Conservation (phyloP, 2,329 filamentous ascomycete genomes). For the Monascus ruber region DNA sequence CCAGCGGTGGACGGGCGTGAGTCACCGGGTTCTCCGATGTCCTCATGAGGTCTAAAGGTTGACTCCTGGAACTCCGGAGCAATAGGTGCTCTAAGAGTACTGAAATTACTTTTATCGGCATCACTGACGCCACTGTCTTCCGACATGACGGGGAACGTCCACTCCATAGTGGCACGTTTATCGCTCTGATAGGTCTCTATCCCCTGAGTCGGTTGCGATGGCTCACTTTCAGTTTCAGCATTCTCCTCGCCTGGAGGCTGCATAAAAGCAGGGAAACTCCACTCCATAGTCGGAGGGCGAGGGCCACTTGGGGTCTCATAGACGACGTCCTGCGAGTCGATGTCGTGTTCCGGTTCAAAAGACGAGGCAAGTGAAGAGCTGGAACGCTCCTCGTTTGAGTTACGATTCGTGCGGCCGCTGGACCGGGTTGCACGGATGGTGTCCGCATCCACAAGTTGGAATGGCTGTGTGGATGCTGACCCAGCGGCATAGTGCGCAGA, state of each 20-base stretch:
- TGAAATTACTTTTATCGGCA: conserved; percentile 13
- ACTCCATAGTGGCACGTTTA: conserved; percentile 38
- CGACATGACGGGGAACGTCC: conserved; percentile 42
- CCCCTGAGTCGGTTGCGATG: conserved; percentile 1
- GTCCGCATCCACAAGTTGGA: conserved; percentile 41
- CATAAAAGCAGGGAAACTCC: conserved; percentile 32
- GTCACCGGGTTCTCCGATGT: conserved; percentile 15
- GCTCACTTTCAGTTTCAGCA: background rate
- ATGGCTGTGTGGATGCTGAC: conserved; percentile 39
- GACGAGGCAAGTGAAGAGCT: conserved; percentile 11
- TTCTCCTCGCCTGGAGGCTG: conserved; percentile 9
- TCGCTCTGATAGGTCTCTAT: conserved; percentile 7
- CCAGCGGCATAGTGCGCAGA: conserved; percentile 41
- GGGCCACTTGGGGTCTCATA: conserved; percentile 25
- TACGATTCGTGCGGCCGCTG: conserved; percentile 34
- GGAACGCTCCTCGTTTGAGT: conserved; percentile 24
- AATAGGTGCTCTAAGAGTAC: conserved; percentile 22
- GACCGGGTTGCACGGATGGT: conserved; percentile 47
- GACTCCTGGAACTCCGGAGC: conserved; percentile 6
- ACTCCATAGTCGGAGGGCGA: conserved; percentile 36
- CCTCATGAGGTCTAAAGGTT: conserved; percentile 1
- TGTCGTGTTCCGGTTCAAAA: background rate
- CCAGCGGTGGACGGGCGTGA: conserved; percentile 30
- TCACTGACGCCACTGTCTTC: conserved; percentile 1
- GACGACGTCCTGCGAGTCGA: conserved; percentile 15